Evolutionary conservation across 2,329 filamentous ascomycete species (phyloP), one percentile per base, ranked within the genome.

Genomic region (Monosporascus sp.): DNA sequence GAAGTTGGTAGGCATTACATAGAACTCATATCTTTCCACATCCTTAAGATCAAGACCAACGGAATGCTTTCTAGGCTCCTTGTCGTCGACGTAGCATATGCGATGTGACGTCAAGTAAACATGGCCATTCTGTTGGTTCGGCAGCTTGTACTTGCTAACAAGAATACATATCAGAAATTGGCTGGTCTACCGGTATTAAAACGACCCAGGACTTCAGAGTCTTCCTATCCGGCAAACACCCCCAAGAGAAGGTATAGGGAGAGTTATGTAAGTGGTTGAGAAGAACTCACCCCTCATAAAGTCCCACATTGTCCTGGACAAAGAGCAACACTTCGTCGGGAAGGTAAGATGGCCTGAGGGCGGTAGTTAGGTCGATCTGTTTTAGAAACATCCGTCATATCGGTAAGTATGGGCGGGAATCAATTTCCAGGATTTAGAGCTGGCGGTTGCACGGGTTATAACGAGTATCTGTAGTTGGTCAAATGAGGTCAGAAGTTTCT

Each of bases 81-180:
- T 80, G 64, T 91, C 88, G 67, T 97, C 92, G 58, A 99, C 89
- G 68, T 97, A 99, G 75, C 93, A 99, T 56, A 90, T 85, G 50
- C 94, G 88, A 72, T 97, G 93, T 8, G 94, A 96, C 18, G 94
- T 99, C 71, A 99, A 72, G 69, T 99, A 99, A 51, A 94, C 90
- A 74, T 97, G 91, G 49, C 94, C 94, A 74, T 96, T 90, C 69
- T 99, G 94, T 60, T 95, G 90, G 66, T 92, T 85, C 37, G 90
- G 88, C 51, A 99, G 86, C 75, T 99, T 99, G 76, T 86, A 94
- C 75, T 97, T 97, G 62, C 91, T 96, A 63, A 54, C 50, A 45
- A 54, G 59, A 56, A 59, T 49, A 52, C 18, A 27, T 4, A 54
- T 31, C 17, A 20, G 49, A 42, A 31, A 46, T 54, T 49, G 6